Base-by-base conservation (phyloP, 2,329 filamentous ascomycete species). In the Aspergillus ochraceus region DNA sequence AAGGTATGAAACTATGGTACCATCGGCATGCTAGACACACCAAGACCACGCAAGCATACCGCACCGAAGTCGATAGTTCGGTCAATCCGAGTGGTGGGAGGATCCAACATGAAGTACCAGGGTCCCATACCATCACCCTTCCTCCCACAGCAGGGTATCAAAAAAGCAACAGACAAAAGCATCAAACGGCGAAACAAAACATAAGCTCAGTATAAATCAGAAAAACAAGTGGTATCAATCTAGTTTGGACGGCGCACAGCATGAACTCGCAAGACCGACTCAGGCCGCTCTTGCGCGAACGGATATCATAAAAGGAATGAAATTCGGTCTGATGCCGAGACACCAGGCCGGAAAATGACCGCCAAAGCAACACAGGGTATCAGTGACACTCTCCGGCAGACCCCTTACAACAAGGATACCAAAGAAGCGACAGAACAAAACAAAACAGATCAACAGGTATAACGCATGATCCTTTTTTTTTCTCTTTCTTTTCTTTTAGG, bases 221-320 rank as follows among this genome's bases (percentile, higher is more conserved):
- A 67, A 72, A 70, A 66, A 70, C 60, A 67, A 69, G 66, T 74
- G 72, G 72, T 76, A 73, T 73, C 71, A 73, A 73, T 73, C 71
- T 73, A 73, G 68, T 68, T 65, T 60, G 59, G 63, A 64, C 64
- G 62, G 64, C 60, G 65, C 64, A 68, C 61, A 68, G 67, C 68
- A 64, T 65, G 62, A 68, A 67, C 68, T 57, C 61, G 54, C 65
- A 62, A 61, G 60, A 55, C 55, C 60, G 45, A 50, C 62, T 58
- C 62, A 54, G 66, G 64, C 64, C 65, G 67, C 67, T 62, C 67
- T 71, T 70, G 71, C 69, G 67, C 60, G 64, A 70, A 63, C 64
- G 67, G 65, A 70, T 65, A 69, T 75, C 72, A 66, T 74, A 64
- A 73, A 42, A 71, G 66, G 71, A 76, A 68, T 67, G 72, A 65